Conservation (phyloP, 2,329 filamentous ascomycete species). For the Emergomyces africanus region DNA sequence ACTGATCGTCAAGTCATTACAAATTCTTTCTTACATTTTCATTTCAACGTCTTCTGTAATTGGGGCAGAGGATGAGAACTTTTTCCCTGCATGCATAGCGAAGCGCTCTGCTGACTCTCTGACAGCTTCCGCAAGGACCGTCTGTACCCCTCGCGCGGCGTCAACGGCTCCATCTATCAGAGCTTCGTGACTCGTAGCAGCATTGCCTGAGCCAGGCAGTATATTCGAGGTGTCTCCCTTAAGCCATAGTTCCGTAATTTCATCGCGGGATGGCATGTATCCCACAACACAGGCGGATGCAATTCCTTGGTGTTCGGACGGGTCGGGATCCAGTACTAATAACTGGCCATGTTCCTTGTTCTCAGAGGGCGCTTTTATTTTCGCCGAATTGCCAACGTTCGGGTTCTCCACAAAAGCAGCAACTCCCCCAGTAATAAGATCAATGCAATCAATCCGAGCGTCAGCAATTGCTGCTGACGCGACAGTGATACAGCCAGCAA, state of each 20-base stretch:
- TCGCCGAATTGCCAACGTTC: conserved; percentile 15
- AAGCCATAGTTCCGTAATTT: conserved; percentile 90
- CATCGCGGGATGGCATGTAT: conserved; percentile 74
- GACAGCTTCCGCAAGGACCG: conserved; percentile 49
- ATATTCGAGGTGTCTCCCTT: conserved; percentile 52
- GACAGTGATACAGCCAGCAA: conserved; percentile 86
- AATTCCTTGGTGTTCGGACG: conserved; percentile 65
- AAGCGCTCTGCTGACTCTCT: conserved; percentile 42
- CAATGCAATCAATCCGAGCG: conserved; percentile 90
- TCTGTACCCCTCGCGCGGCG: conserved; percentile 46
- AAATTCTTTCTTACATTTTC: conserved; percentile 15
- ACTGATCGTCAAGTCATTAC: conserved; percentile 2
- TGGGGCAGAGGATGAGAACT: background rate
- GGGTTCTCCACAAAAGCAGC: conserved; percentile 54
- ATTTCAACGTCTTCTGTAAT: conserved; percentile 15
- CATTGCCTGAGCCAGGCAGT: conserved; percentile 19
- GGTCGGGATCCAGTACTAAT: conserved; percentile 63
- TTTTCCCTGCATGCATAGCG: conserved; percentile 14
- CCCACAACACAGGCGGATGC: conserved; percentile 78
- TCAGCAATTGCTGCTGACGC: conserved; percentile 87
- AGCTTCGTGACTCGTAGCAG: conserved; percentile 33
- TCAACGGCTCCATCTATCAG: conserved; percentile 52
- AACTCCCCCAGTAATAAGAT: conserved; percentile 78
- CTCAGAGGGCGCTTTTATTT: conserved; percentile 11
- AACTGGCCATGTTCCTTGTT: conserved; percentile 15